Evolutionary conservation across 441 rosid genomes (phyloP), one percentile per base, ranked within the genome.

Genomic region (Lepidium campestre): DNA sequence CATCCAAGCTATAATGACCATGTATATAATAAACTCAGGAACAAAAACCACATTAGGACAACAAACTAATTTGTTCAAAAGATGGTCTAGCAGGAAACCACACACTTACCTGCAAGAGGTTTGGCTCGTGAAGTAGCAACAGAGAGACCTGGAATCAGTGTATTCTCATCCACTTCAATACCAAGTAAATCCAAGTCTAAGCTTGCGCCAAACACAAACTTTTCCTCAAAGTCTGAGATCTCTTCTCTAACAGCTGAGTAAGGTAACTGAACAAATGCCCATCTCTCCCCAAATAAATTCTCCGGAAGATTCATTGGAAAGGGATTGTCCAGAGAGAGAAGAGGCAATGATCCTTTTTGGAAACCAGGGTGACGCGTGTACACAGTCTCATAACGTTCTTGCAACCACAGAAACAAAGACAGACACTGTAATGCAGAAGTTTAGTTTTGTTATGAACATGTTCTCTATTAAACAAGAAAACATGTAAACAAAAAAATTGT

Each of bases 231-330:
- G 52, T 77, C 73, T 7, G 86, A 68, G 60, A 87, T 79, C 82
- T 91, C 97, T 62, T 89, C 96, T 76, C 50, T 74, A 60, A 91
- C 79, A 76, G 86, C 97, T 85, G 97, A 83, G 77, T 75, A 87
- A 63, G 99, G 97, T 67, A 93, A 73, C 49, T 93, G 99, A 64
- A 89, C 97, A 79, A 93, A 93, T 15, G 96, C 96, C 96, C 99
- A 93, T 80, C 73, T 91, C 67, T 93, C 99, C 58, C 99, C 97
- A 35, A 79, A 76, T 45, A 93, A 78, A 31, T 93, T 87, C 67
- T 91, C 95, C 0, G 99, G 99, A 73, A 91, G 95, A 68, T 87
- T 87, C 95, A 89, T 85, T 2, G 99, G 93, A 75, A 89, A 93
- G 13, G 99, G 96, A 54, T 90, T 90, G 81, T 93, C 99, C 40